Percentiles rank a stretch among this genome's conserved stretches.
Conservation (phyloP, 2,329 filamentous ascomycete species). For the Pseudogymnoascus sp. region DNA sequence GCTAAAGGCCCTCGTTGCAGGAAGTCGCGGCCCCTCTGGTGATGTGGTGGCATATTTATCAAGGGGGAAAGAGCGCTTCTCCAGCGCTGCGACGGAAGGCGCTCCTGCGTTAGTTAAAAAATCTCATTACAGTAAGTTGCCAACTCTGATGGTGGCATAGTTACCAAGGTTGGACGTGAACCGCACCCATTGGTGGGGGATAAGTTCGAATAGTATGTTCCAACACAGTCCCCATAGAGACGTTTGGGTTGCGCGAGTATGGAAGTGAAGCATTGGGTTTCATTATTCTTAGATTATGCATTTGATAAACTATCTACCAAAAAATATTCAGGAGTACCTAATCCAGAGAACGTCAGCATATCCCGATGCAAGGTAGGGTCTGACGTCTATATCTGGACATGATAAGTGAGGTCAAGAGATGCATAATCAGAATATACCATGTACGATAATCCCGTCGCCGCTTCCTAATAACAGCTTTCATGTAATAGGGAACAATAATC, state of each 20-base stretch:
- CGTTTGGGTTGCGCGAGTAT: not conserved
- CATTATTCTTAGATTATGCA: not conserved
- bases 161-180: not conserved
- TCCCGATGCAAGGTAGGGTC: not conserved
- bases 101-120: not conserved
- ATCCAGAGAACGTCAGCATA: not conserved
- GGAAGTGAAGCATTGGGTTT: not conserved
- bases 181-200: not conserved
- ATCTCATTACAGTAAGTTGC: not conserved
- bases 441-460: conserved; percentile 7
- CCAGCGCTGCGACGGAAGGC: not conserved
- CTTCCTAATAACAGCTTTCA: conserved; percentile 6
- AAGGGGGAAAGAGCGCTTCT: not conserved
- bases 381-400: not conserved
- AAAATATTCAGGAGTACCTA: not conserved
- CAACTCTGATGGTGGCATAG: not conserved
- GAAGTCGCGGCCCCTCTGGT: not conserved
- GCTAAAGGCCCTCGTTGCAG: not conserved
- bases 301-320: not conserved
- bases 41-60: not conserved
- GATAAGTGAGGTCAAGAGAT: not conserved
- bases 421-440: conserved; percentile 9
- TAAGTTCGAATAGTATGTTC: not conserved
- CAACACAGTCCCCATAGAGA: not conserved
- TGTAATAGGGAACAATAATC: conserved; percentile 9